Base-by-base conservation (phyloP, 176 grass and related monocot species). In the barley (Hordeum vulgare) region DNA sequence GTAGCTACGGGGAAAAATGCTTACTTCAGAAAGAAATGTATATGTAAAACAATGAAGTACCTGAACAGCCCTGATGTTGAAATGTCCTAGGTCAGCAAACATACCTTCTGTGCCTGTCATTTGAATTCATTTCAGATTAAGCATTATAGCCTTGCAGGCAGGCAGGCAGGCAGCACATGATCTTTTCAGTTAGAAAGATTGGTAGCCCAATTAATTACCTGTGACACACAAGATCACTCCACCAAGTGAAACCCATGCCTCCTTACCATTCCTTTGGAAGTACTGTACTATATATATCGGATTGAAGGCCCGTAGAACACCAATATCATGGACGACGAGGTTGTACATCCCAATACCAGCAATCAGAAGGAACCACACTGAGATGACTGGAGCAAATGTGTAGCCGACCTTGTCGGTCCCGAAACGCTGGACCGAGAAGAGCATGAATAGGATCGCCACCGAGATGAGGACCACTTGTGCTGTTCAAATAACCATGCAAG, bases 341-440 rank as follows among this genome's bases (percentile, higher is more conserved):
- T 97, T 97, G 74, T 76, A 87, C 20, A 93, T 10, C 3, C 94
- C 91, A 3, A 91, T 85, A 0, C 60, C 80, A 0, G 82, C 91
- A 4, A 91, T 93, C 17, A 89, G 63, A 7, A 97, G 0, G 86
- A 85, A 93, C 94, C 94, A 96, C 39, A 89, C 33, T 4, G 83
- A 79, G 78, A 96, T 93, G 59, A 85, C 41, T 1, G 90, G 94
- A 6, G 94, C 94, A 42, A 96, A 96, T 13, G 84, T 83, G 86
- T 96, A 96, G 1, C 94, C 94, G 2, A 96, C 94, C 79, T 96
- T 93, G 65, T 96, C 86, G 0, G 94, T 93, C 11, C 94, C 94
- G 3, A 89, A 93, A 96, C 39, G 39, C 39, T 40, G 39, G 39
- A 40, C 39, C 39, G 39, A 40, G 39, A 40, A 40, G 7, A 40